Percentiles rank a stretch among this genome's conserved stretches.
Evolutionary conservation across 495 filamentous ascomycete species (phyloP).

Genomic region (Haplographium delicatum): DNA sequence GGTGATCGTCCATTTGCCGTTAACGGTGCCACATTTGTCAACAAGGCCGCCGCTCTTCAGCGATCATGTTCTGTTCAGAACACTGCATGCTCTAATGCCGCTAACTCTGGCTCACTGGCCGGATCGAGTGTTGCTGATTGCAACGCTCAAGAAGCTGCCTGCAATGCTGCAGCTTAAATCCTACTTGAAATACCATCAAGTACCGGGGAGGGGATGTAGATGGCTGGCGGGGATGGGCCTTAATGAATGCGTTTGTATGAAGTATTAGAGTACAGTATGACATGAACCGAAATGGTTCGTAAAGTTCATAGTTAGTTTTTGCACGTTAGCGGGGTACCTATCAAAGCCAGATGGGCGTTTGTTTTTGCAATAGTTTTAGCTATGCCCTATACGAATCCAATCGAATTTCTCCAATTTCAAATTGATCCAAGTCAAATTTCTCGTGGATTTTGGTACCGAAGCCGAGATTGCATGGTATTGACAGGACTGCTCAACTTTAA

Average conservation of each 20-base stretch:
- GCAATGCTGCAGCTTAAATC: conserved; percentile 29
- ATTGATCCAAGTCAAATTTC: no score
- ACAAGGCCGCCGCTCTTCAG: conserved; percentile 41
- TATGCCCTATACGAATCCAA: no score
- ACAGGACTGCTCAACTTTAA: no score
- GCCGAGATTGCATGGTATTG: no score
- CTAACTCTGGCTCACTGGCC: conserved; percentile 39
- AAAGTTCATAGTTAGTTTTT: no score
- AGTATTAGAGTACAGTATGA: no score
- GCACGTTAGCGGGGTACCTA: no score
- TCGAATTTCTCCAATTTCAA: no score
- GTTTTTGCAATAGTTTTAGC: no score
- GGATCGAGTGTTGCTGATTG: conserved; percentile 37
- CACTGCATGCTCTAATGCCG: conserved; percentile 50
- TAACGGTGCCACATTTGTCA: conserved; percentile 48
- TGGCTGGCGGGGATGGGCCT: neutral
- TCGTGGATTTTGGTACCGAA: no score
- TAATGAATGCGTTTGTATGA: neutral
- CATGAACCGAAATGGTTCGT: no score
- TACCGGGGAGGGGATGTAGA: neutral
- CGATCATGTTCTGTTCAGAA: conserved; percentile 51
- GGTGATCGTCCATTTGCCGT: conserved; percentile 48
- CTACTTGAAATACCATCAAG: neutral
- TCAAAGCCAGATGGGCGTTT: no score
- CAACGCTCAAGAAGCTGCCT: conserved; percentile 40